Evolutionary conservation across 768 basidiomycete species (phyloP).

Genomic region (Collybia sp.): DNA sequence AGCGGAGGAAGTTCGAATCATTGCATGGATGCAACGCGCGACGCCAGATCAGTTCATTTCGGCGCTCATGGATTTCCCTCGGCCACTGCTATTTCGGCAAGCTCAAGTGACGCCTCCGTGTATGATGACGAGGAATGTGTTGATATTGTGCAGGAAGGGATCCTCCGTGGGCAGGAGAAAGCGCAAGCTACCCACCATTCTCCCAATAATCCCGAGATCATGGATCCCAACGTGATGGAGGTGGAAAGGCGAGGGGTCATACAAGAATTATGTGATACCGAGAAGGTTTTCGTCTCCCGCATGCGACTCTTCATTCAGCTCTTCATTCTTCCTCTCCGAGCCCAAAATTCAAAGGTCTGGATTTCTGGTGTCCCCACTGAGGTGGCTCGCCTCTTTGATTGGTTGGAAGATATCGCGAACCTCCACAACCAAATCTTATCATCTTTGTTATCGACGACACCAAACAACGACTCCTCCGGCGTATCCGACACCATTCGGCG

Average conservation of each 20-base stretch:
- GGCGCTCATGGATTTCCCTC: not conserved
- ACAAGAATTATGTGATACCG: constrained; percentile 63
- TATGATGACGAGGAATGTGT: constrained; percentile 9
- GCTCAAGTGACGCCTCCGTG: constrained; percentile 13
- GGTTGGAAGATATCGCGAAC: constrained; percentile 83
- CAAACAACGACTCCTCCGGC: constrained; percentile 35
- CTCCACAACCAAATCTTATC: constrained; percentile 63
- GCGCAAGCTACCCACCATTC: constrained; percentile 3
- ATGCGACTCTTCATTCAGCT: constrained; percentile 62
- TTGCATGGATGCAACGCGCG: not conserved
- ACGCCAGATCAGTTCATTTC: not conserved
- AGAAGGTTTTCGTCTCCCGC: constrained; percentile 62
- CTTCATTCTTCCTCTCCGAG: constrained; percentile 76
- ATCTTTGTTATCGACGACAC: constrained; percentile 26
- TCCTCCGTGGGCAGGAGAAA: constrained; percentile 10
- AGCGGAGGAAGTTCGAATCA: constrained; percentile 14
- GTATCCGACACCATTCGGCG: constrained; percentile 55
- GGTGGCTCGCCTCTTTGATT: constrained; percentile 74
- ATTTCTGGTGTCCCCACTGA: constrained; percentile 73
- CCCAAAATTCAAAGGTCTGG: constrained; percentile 68
- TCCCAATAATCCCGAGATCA: constrained; percentile 1
- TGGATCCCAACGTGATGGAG: constrained; percentile 1
- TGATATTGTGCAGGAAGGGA: too few relatives aligned
- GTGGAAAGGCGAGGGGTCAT: constrained; percentile 27
- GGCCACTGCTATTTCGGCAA: constrained; percentile 4